Evolutionary conservation across 352 stramenopile genomes (phyloP), one percentile per base, ranked within the genome.

Genomic region (Paralagenidium karlingii): DNA sequence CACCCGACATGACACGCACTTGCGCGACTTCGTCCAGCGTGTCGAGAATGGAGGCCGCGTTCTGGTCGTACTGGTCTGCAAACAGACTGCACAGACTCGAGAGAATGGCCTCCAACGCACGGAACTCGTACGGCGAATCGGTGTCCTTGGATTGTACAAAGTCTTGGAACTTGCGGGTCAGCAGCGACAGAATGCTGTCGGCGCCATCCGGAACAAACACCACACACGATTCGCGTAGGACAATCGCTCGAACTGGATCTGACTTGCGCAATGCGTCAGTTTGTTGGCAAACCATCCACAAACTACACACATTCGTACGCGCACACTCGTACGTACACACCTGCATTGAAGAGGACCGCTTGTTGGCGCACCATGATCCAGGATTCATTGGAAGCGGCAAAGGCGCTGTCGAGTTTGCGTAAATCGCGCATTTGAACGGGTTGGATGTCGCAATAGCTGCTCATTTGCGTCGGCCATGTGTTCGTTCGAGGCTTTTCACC

Each of bases 151-250:
- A 32, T 13, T 32, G 28, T 32, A 32, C 28, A 15, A 15, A 32
- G 28, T 13, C 28, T 32, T 32, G 43, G 26, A 75, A 68, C 11
- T 66, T 61, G n/a, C 55, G 48, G 15, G 56, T 65, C 16, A 75
- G 51, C 27, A 59, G 57, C 15, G 49, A 50, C 38, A 71, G 37
- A 12, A 76, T 42, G 22, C 47, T 67, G 40, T 76, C 63, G 16
- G 50, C 54, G 8, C 63, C 63, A 33, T 71, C 57, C 6, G 59
- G 63, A 1, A 76, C 47, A 25, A 76, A 64, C 15, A 76, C 55
- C 13, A 76, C 34, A 13, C 45, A 63, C 20, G 20, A 22, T 25
- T 69, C 47, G 15, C 63, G 63, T 29, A 60, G 57, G 38, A 76
- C 56, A 30, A 76, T 60, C 15, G 53, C 45, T 12, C 63, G 53